These are phyloP conservation scores for Excoecaria cochinchinensis DNA, from an alignment of 345 rosid species.

Conservation along the genomic window DNA sequence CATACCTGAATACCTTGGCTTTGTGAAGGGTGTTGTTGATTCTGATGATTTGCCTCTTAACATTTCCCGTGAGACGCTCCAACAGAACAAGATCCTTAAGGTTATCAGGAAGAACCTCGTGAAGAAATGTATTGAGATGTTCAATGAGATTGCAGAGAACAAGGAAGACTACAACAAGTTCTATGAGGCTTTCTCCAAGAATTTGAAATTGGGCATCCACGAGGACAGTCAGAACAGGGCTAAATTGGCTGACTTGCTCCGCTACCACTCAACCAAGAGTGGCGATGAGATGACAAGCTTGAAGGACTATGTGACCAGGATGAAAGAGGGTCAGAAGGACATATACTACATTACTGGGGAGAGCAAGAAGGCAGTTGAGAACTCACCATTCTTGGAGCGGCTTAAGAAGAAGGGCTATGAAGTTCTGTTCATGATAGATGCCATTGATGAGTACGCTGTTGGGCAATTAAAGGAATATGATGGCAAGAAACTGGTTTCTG, in stretches of 20 bases:
- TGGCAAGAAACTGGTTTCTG: conserved; percentile 83
- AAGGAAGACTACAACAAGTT: conserved; percentile 84
- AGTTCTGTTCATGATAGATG: conserved; percentile 87
- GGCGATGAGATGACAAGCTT: conserved; percentile 78
- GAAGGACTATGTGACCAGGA: conserved; percentile 85
- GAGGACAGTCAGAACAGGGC: conserved; percentile 85
- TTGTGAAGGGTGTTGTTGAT: conserved; percentile 86
- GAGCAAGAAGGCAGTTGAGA: conserved; percentile 84
- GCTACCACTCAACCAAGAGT: conserved; percentile 79
- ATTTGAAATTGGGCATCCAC: conserved; percentile 78
- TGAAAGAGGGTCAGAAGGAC: conserved; percentile 90
- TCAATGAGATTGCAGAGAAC: conserved; percentile 83
- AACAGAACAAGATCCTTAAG: conserved; percentile 92
- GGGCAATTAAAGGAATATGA: conserved; percentile 82
- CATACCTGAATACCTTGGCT: conserved; percentile 76
- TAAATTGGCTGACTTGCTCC: conserved; percentile 70
- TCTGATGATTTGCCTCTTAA: conserved; percentile 90
- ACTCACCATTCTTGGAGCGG: conserved; percentile 81
- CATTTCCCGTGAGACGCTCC: conserved; percentile 87
- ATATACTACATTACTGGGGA: conserved; percentile 80
- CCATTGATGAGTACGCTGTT: conserved; percentile 82
- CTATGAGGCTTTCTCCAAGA: conserved; percentile 84
- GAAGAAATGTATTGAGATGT: conserved; percentile 91
- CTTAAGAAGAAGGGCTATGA: conserved; percentile 86
- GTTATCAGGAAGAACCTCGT: conserved; percentile 89